phyloP scores from a whole-genome alignment of 2,329 filamentous ascomycete genomes.

The Torrubiellomyces zombiae region DNA sequence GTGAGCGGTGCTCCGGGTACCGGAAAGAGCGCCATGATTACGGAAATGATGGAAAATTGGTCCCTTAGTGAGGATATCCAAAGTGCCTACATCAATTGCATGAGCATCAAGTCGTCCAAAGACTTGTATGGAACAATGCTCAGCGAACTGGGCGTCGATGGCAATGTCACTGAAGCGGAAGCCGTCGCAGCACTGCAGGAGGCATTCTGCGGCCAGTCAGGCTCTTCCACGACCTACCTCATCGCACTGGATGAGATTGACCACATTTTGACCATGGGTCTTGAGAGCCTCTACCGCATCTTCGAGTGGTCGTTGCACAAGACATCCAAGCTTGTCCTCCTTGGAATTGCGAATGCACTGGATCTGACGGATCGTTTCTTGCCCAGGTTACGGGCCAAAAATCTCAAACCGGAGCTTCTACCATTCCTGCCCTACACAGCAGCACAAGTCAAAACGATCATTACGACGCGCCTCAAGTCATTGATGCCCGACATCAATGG shows the following conservation, averaged over 20 bases:
- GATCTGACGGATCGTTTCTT: slow-evolving; percentile 92
- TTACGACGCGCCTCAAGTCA: slow-evolving; percentile 66
- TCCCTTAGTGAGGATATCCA: slow-evolving; percentile 36
- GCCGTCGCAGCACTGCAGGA: slow-evolving; percentile 51
- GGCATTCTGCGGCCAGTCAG: slow-evolving; percentile 51
- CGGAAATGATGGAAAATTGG: slow-evolving; percentile 53
- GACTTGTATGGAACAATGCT: slow-evolving; percentile 72
- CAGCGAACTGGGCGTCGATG: slow-evolving; percentile 45
- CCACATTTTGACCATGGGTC: slow-evolving; percentile 73
- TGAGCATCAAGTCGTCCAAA: slow-evolving; percentile 79
- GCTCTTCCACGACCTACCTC: slow-evolving; percentile 46
- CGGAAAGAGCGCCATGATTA: slow-evolving; percentile 88
- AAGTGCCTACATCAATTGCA: slow-evolving; percentile 82
- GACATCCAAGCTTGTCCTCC: slow-evolving; percentile 61
- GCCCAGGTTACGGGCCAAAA: slow-evolving; percentile 80
- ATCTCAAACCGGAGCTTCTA: slow-evolving; percentile 75
- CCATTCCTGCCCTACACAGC: slow-evolving; percentile 89
- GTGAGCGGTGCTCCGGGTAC: slow-evolving; percentile 92
- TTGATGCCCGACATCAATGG: slow-evolving; percentile 43
- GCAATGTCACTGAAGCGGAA: slow-evolving; percentile 45
- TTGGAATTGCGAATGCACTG: slow-evolving; percentile 91
- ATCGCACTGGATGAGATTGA: slow-evolving; percentile 92
- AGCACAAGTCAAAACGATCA: slow-evolving; percentile 70
- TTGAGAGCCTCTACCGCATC: slow-evolving; percentile 80
- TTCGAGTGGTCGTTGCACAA: slow-evolving; percentile 90